Conservation (phyloP, 768 basidiomycete genomes). For the Mrakia gelida region DNA sequence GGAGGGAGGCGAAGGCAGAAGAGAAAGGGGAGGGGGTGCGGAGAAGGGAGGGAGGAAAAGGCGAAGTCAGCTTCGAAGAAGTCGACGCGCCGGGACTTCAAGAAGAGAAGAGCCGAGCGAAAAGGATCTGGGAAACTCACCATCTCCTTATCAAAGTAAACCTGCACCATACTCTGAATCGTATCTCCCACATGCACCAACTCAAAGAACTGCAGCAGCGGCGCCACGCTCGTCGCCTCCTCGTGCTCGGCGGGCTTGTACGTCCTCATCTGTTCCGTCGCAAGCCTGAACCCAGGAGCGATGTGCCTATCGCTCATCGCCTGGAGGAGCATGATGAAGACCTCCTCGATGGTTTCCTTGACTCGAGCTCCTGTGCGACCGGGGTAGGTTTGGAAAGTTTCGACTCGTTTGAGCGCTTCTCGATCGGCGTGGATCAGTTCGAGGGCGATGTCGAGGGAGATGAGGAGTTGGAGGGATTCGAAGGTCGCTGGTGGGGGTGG, state of each 20-base stretch:
- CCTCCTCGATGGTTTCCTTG: conserved; percentile 86
- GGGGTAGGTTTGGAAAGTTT: conserved; percentile 83
- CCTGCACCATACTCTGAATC: conserved; percentile 94
- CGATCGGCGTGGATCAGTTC: conserved; percentile 90
- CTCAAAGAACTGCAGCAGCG: conserved; percentile 93
- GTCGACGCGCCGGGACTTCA: background rate
- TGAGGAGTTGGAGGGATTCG: conserved; percentile 72
- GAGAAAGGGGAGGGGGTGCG: no score
- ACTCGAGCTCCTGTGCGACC: conserved; percentile 82
- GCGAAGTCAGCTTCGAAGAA: background rate
- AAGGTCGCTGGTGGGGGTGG: conserved; percentile 36
- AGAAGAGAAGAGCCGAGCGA: background rate
- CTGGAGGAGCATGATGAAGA: conserved; percentile 78
- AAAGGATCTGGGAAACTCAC: conserved; percentile 47
- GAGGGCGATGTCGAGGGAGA: conserved; percentile 85
- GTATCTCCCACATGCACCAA: conserved; percentile 95
- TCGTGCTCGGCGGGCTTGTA: conserved; percentile 86
- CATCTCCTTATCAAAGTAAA: conserved; percentile 95
- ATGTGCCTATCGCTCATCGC: conserved; percentile 75
- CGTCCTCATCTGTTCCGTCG: conserved; percentile 79
- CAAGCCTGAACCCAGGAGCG: conserved; percentile 72
- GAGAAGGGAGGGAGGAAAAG: background rate
- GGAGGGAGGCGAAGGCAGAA: background rate
- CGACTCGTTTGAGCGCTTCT: conserved; percentile 83
- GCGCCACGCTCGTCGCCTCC: conserved; percentile 77